Evolutionary conservation across 768 basidiomycete genomes (phyloP).

Genomic region (Ephemerocybe angulata): DNA sequence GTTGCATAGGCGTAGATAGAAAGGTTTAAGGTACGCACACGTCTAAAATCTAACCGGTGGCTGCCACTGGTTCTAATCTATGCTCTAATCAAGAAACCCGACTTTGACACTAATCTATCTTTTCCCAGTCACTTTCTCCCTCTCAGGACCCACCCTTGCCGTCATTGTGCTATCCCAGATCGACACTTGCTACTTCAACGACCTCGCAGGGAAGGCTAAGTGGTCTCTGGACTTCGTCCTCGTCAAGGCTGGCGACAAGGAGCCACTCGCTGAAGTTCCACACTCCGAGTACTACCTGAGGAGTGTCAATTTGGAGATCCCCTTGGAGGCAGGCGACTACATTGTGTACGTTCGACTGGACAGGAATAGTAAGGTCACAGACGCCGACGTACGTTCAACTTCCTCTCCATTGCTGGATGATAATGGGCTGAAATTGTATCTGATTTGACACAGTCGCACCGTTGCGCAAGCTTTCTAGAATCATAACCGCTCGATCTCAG

Average conservation of each 20-base stretch:
- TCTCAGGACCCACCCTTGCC: slow-evolving; percentile 36
- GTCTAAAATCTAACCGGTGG: too few relatives aligned
- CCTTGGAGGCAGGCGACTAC: slow-evolving; percentile 41
- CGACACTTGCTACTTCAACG: slow-evolving; percentile 47
- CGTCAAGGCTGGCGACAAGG: slow-evolving; percentile 43
- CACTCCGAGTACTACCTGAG: slow-evolving; percentile 35
- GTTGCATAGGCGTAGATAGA: too few relatives aligned
- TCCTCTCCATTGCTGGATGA: background rate
- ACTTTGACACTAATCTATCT: too few relatives aligned
- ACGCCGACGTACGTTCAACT: slow-evolving; percentile 21
- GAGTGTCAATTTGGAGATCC: slow-evolving; percentile 40
- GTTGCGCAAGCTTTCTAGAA: slow-evolving; percentile 36
- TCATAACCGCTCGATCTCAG: slow-evolving; percentile 42
- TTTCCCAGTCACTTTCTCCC: slow-evolving; percentile 41
- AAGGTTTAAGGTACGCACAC: too few relatives aligned
- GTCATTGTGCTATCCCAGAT: slow-evolving; percentile 53
- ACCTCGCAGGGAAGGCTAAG: slow-evolving; percentile 38
- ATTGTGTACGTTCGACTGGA: slow-evolving; percentile 42
- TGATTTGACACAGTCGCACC: slow-evolving; percentile 30
- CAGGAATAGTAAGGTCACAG: slow-evolving; percentile 19
- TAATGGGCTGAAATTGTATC: too few relatives aligned
- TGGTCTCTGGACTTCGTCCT: slow-evolving; percentile 52
- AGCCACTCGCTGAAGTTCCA: slow-evolving; percentile 33
- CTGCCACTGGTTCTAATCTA: too few relatives aligned
- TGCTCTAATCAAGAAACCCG: too few relatives aligned